phyloP scores from a whole-genome alignment of 2,329 filamentous ascomycete species.

The Salinomyces thailandicus region DNA sequence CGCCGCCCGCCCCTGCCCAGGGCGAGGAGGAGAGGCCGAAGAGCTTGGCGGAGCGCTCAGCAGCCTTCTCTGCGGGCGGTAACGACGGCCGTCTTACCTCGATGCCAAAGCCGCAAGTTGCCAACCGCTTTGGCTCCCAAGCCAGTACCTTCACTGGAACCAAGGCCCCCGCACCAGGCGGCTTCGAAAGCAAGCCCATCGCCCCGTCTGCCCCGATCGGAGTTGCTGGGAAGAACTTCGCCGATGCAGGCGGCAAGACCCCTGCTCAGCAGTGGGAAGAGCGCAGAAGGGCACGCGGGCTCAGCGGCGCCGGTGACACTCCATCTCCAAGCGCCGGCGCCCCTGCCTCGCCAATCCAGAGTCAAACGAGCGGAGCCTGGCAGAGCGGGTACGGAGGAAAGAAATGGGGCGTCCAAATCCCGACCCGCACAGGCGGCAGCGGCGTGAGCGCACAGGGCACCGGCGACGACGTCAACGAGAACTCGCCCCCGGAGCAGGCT shows the following conservation, averaged over 20 bases:
- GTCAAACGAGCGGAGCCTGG: slow-evolving; percentile 75
- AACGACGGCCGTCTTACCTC: slow-evolving; percentile 68
- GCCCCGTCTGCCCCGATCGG: slow-evolving; percentile 55
- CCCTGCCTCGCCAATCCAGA: slow-evolving; percentile 43
- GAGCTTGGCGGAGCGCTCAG: slow-evolving; percentile 63
- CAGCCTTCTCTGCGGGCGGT: slow-evolving; percentile 54
- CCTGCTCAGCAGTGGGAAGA: slow-evolving; percentile 96
- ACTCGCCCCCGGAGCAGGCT: slow-evolving; percentile 30
- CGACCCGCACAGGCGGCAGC: slow-evolving; percentile 56
- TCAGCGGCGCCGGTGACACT: slow-evolving; percentile 42
- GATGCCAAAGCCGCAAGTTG: slow-evolving; percentile 88
- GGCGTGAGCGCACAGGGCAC: slow-evolving; percentile 52
- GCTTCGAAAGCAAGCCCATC: slow-evolving; percentile 51
- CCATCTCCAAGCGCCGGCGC: slow-evolving; percentile 31
- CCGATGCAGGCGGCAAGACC: slow-evolving; percentile 88
- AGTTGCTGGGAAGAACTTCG: slow-evolving; percentile 81
- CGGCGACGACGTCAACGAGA: slow-evolving; percentile 42
- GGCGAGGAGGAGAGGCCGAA: slow-evolving; percentile 44
- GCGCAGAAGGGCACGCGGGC: slow-evolving; percentile 70
- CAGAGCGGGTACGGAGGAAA: slow-evolving; percentile 87
- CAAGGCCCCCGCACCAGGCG: slow-evolving; percentile 71
- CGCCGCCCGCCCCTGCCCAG: slow-evolving; percentile 36
- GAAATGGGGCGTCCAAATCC: slow-evolving; percentile 77
- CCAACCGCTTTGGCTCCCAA: slow-evolving; percentile 71
- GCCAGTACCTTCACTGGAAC: slow-evolving; percentile 70